These are phyloP conservation scores for Amanita pseudoporphyria DNA, from an alignment of 768 basidiomycete genomes.

Conservation along the genomic window DNA sequence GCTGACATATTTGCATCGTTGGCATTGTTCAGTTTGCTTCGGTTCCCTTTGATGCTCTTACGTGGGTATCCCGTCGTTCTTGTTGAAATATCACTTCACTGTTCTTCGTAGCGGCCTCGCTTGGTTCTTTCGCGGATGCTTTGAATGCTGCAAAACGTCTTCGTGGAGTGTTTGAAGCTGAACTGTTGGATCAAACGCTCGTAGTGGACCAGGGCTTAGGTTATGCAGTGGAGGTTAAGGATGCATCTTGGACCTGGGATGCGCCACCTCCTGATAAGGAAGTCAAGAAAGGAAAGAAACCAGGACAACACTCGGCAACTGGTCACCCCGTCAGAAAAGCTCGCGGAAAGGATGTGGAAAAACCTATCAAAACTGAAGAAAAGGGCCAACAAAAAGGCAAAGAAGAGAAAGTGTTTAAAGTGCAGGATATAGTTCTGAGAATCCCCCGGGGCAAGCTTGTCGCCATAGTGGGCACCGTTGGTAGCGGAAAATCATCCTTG, in stretches of 20 bases:
- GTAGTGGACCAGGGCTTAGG: slow-evolving; percentile 43
- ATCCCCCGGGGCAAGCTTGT: slow-evolving; percentile 73
- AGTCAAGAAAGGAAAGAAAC: slow-evolving; percentile 15
- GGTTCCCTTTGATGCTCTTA: slow-evolving; percentile 72
- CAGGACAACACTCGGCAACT: too few species aligned
- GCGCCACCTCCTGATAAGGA: slow-evolving; percentile 47
- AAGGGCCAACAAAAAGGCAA: slow-evolving; percentile 16
- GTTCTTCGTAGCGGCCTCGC: slow-evolving; percentile 18
- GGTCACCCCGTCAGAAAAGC: too few species aligned
- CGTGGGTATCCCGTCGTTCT: slow-evolving; percentile 24
- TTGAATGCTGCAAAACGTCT: slow-evolving; percentile 69
- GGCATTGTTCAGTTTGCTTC: slow-evolving; percentile 74
- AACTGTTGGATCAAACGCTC: slow-evolving; percentile 53
- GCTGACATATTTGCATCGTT: slow-evolving; percentile 78
- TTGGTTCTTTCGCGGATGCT: slow-evolving; percentile 80
- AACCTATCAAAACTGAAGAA: background rate
- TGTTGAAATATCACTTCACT: slow-evolving; percentile 7
- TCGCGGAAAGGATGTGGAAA: too few species aligned
- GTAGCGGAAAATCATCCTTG: slow-evolving; percentile 59
- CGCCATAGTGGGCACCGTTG: slow-evolving; percentile 81
- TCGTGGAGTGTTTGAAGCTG: slow-evolving; percentile 75
- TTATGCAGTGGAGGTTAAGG: slow-evolving; percentile 56
- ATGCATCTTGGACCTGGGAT: slow-evolving; percentile 85
- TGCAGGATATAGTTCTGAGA: slow-evolving; percentile 52
- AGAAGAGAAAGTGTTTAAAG: slow-evolving; percentile 45